These are phyloP conservation scores for Corynascus novoguineensis DNA, from an alignment of 495 filamentous ascomycete genomes.

Conservation along the genomic window DNA sequence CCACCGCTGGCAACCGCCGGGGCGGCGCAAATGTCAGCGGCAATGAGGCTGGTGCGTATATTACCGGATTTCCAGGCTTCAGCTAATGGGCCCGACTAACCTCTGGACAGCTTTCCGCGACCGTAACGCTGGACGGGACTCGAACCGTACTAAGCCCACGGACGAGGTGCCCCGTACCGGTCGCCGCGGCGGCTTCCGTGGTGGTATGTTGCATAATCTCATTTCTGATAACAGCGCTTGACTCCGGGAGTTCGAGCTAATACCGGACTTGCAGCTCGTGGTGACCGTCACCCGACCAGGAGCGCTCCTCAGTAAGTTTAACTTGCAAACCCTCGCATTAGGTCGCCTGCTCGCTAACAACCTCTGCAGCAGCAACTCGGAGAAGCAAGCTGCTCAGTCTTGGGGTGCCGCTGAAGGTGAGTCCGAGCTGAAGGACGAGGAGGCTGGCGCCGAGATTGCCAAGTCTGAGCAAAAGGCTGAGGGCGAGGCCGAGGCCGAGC, in stretches of 20 bases:
- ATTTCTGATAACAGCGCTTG: neutral
- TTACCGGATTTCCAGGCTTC: neutral
- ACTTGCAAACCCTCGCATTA: neutral
- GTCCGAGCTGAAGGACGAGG: conserved; percentile 80
- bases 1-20: conserved; percentile 42
- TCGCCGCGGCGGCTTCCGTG: conserved; percentile 50
- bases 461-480: conserved; percentile 62
- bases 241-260: conserved; percentile 5
- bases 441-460: conserved; percentile 79
- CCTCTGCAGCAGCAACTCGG: conserved; percentile 60
- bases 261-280: conserved; percentile 35
- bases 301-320: conserved; percentile 59
- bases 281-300: conserved; percentile 78
- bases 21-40: conserved; percentile 54
- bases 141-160: conserved; percentile 75
- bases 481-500: conserved; percentile 38
- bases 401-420: conserved; percentile 81
- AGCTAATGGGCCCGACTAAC: conserved; percentile 8
- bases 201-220: conserved; percentile 38
- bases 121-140: conserved; percentile 70
- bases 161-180: conserved; percentile 59
- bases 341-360: conserved; percentile 19
- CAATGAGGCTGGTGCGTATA: conserved; percentile 72
- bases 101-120: conserved; percentile 72
- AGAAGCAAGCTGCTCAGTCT: conserved; percentile 85